These are phyloP conservation scores for Fusarium falciforme DNA, from an alignment of 2,329 filamentous ascomycete species.

Conservation along the genomic window DNA sequence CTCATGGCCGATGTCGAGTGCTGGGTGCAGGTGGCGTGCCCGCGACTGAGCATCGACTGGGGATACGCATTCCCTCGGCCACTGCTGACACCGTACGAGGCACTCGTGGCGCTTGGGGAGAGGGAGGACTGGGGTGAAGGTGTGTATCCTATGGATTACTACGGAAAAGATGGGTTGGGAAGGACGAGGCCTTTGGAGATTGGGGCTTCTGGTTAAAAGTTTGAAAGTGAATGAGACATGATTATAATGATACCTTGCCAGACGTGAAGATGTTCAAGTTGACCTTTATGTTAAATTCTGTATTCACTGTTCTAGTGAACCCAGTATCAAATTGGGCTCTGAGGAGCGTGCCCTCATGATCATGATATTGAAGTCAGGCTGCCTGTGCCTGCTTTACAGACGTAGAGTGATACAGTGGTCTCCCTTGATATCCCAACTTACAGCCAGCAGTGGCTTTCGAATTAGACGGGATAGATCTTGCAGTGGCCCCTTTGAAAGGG, in stretches of 20 bases:
- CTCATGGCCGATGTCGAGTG: slow-evolving; percentile 95
- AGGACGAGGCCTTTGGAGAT: slow-evolving; percentile 70
- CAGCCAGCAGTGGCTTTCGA: neutral
- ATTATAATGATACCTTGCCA: neutral
- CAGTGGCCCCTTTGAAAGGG: neutral
- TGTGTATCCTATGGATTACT: slow-evolving; percentile 98
- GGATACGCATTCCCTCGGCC: slow-evolving; percentile 94
- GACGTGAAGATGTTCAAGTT: neutral
- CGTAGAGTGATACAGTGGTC: neutral
- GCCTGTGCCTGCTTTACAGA: neutral
- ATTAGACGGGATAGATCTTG: neutral
- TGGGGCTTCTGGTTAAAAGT: slow-evolving; percentile 35
- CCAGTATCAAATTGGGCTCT: neutral
- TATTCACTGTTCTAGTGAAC: neutral
- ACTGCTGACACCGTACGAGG: slow-evolving; percentile 93
- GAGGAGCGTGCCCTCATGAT: neutral
- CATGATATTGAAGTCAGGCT: neutral
- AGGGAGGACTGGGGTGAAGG: slow-evolving; percentile 80
- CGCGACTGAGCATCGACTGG: slow-evolving; percentile 98
- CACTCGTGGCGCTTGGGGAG: slow-evolving; percentile 86
- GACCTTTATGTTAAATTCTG: neutral
- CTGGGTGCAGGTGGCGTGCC: slow-evolving; percentile 98
- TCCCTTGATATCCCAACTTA: neutral
- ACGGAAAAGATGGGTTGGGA: slow-evolving; percentile 90
- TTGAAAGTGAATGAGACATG: slow-evolving; percentile 4